Conservation (phyloP, 2,329 filamentous ascomycete genomes). For the Calonectria crousiana region DNA sequence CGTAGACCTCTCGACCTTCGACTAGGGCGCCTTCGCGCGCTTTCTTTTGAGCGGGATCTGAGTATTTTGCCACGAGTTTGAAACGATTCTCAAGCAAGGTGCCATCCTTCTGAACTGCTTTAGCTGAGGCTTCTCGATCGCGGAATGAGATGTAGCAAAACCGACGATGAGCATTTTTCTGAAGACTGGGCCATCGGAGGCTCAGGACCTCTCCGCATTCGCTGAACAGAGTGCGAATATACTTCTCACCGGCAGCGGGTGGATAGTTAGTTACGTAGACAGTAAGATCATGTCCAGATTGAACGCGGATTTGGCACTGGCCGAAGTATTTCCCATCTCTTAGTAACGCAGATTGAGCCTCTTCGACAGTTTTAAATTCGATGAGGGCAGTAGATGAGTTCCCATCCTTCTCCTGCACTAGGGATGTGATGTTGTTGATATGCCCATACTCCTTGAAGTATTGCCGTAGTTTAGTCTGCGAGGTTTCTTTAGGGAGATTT, state of each 20-base stretch:
- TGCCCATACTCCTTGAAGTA: slow-evolving; percentile 94
- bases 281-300: slow-evolving; percentile 81
- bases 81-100: slow-evolving; percentile 76
- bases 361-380: slow-evolving; percentile 85
- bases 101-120: slow-evolving; percentile 80
- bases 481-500: slow-evolving; percentile 78
- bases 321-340: slow-evolving; percentile 85
- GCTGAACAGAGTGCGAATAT: slow-evolving; percentile 76
- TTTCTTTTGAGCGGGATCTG: slow-evolving; percentile 84
- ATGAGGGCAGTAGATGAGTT: slow-evolving; percentile 78
- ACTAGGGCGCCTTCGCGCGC: slow-evolving; percentile 81
- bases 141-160: slow-evolving; percentile 98
- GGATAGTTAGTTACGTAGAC: slow-evolving; percentile 94
- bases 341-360: slow-evolving; percentile 84
- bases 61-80: slow-evolving; percentile 83
- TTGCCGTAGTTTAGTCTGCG: slow-evolving; percentile 81
- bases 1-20: slow-evolving; percentile 89
- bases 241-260: slow-evolving; percentile 77
- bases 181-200: slow-evolving; percentile 90
- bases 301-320: slow-evolving; percentile 79
- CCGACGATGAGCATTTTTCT: slow-evolving; percentile 86
- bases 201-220: slow-evolving; percentile 85
- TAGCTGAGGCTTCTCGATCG: slow-evolving; percentile 73
- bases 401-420: slow-evolving; percentile 70
- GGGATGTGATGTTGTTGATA: slow-evolving; percentile 80